phyloP scores from a whole-genome alignment of 805 yeast species.

The Candida mattraensis region DNA sequence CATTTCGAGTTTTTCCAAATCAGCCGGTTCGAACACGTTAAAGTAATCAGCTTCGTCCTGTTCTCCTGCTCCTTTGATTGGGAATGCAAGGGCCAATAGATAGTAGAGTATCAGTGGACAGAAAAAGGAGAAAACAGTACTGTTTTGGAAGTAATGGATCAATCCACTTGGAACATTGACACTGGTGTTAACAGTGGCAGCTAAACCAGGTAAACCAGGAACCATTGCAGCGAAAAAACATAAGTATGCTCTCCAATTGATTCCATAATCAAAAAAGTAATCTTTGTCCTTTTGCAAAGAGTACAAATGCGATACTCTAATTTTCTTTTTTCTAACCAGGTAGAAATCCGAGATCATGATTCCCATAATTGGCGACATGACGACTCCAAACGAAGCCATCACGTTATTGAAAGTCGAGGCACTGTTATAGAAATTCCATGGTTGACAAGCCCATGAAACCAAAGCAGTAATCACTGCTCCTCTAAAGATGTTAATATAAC shows the following conservation, averaged over 20 bases:
- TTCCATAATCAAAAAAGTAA: slow-evolving; percentile 43
- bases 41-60: slow-evolving; percentile 37
- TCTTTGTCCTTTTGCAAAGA: slow-evolving; percentile 2
- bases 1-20: slow-evolving; percentile 33
- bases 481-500: slow-evolving; percentile 42
- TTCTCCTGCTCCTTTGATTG: slow-evolving; percentile 33
- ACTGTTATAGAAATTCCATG: slow-evolving; percentile 41
- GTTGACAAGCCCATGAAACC: slow-evolving; percentile 37
- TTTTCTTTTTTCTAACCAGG: slow-evolving; percentile 31
- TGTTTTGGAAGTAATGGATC: slow-evolving; percentile 43
- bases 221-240: slow-evolving; percentile 38
- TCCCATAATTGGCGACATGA: slow-evolving; percentile 33
- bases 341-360: slow-evolving; percentile 23
- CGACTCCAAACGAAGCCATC: slow-evolving; percentile 75
- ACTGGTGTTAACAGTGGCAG: slow-evolving; percentile 28
- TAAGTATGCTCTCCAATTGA: slow-evolving; percentile 42
- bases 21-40: slow-evolving; percentile 31
- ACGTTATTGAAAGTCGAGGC: slow-evolving; percentile 58
- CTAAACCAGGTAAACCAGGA: slow-evolving; percentile 40
- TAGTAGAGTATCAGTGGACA: slow-evolving; percentile 41
- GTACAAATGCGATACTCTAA: slow-evolving; percentile 4
- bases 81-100: slow-evolving; percentile 36
- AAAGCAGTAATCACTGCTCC: slow-evolving; percentile 44
- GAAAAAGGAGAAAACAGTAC: slow-evolving; percentile 42
- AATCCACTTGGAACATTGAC: slow-evolving; percentile 39